phyloP scores from a whole-genome alignment of 495 filamentous ascomycete species.

The Tuber melanosporum region DNA sequence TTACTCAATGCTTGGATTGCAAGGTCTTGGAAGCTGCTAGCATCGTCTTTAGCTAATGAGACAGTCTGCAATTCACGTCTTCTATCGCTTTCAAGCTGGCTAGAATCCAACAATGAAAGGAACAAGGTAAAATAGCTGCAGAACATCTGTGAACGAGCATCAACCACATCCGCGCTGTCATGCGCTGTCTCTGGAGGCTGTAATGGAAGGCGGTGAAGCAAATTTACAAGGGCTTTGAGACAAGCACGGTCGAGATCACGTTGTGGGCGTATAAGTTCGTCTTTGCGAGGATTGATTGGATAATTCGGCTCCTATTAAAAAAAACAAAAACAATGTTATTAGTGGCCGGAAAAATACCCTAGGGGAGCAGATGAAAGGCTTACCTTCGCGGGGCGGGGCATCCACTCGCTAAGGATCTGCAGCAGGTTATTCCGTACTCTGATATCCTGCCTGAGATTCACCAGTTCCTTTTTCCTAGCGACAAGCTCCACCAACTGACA shows the following conservation, averaged over 20 bases:
- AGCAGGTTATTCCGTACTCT: slow-evolving; percentile 59
- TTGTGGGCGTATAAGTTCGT: slow-evolving; percentile 53
- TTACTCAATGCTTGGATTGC: slow-evolving; percentile 61
- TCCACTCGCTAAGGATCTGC: slow-evolving; percentile 60
- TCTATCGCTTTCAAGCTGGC: slow-evolving; percentile 47
- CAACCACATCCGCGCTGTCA: slow-evolving; percentile 54
- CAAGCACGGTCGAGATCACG: slow-evolving; percentile 59
- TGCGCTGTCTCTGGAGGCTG: slow-evolving; percentile 57
- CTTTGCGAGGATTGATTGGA: slow-evolving; percentile 35
- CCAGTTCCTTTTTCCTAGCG: slow-evolving; percentile 58
- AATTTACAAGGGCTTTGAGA: slow-evolving; percentile 53
- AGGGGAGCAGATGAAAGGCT: slow-evolving; percentile 42
- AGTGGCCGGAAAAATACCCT: background rate
- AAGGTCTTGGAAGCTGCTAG: slow-evolving; percentile 51
- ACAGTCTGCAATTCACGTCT: slow-evolving; percentile 44
- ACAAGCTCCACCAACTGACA: slow-evolving; percentile 60
- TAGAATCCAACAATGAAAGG: slow-evolving; percentile 55
- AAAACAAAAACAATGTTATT: background rate
- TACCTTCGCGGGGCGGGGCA: slow-evolving; percentile 49
- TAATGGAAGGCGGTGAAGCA: slow-evolving; percentile 58
- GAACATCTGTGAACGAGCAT: slow-evolving; percentile 60
- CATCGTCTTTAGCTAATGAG: slow-evolving; percentile 46
- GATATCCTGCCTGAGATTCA: slow-evolving; percentile 60
- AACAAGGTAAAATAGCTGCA: slow-evolving; percentile 61
- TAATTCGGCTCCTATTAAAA: background rate